A percentile compares a stretch with the other conserved stretches of the same genome.
Conservation (phyloP, 2,329 filamentous ascomycete genomes). For the Gnomoniopsis smithogilvyi region DNA sequence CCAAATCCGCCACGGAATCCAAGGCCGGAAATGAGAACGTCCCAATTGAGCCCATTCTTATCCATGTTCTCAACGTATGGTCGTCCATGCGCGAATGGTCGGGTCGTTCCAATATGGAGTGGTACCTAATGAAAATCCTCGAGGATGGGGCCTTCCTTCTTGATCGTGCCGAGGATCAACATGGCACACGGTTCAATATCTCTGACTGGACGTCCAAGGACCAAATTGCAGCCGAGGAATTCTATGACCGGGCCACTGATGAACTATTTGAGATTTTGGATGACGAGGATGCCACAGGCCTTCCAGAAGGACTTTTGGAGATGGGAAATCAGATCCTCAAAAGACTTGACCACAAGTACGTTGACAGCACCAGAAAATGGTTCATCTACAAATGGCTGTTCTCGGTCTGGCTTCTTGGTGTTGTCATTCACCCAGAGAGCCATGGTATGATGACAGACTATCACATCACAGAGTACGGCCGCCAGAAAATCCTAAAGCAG, state of each 20-base stretch:
- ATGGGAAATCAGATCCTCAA: constrained; percentile 80
- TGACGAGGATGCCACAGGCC: constrained; percentile 77
- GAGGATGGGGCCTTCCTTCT: constrained; percentile 90
- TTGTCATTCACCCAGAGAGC: constrained; percentile 85
- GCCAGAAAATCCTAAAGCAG: constrained; percentile 76
- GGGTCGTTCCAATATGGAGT: constrained; percentile 83
- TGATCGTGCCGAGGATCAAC: constrained; percentile 78
- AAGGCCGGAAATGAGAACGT: constrained; percentile 55
- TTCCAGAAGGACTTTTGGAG: constrained; percentile 81
- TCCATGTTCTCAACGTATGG: constrained; percentile 84
- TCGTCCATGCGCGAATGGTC: constrained; percentile 85
- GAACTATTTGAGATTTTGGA: constrained; percentile 83
- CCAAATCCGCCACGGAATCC: constrained; percentile 69
- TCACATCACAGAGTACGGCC: constrained; percentile 86
- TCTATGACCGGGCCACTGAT: constrained; percentile 78
- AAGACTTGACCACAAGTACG: constrained; percentile 69
- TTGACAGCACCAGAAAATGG: constrained; percentile 75
- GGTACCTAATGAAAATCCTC: constrained; percentile 91
- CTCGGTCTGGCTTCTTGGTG: constrained; percentile 77
- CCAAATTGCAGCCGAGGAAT: constrained; percentile 79
- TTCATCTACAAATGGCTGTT: constrained; percentile 92
- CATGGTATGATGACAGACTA: constrained; percentile 79
- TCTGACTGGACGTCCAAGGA: constrained; percentile 74
- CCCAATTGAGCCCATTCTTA: constrained; percentile 68
- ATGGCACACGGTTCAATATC: constrained; percentile 67